Evolutionary conservation across 495 filamentous ascomycete species (phyloP).

Genomic region (Penicillium salamii): DNA sequence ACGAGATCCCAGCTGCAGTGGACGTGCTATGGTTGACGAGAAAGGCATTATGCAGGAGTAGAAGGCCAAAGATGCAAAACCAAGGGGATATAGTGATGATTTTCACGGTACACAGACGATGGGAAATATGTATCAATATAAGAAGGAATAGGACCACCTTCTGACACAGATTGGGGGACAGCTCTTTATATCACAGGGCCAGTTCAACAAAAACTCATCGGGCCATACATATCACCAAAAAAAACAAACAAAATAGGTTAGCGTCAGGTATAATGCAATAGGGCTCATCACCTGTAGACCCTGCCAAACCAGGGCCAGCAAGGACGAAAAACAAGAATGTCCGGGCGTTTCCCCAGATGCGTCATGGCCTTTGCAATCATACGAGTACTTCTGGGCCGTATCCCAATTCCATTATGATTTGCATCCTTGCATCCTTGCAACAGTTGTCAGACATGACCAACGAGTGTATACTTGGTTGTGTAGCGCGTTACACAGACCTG

Average conservation of each 20-base stretch:
- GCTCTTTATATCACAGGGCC: constrained; percentile 8
- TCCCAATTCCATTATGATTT: not conserved
- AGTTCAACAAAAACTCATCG: not conserved
- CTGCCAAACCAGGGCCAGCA: constrained; percentile 10
- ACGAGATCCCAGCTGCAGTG: constrained; percentile 35
- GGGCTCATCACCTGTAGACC: constrained; percentile 3
- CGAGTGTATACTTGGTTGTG: not conserved
- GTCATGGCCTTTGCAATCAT: constrained; percentile 27
- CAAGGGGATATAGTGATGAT: not conserved
- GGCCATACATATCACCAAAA: constrained; percentile 6
- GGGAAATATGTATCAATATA: not conserved
- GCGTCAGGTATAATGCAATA: constrained; percentile 8
- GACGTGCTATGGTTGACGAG: constrained; percentile 30
- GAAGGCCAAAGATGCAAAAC: not conserved
- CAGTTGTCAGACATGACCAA: not conserved
- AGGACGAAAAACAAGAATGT: constrained; percentile 9
- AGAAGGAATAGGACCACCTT: not conserved
- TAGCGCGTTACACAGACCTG: not conserved
- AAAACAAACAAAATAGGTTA: constrained; percentile 17
- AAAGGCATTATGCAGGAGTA: constrained; percentile 25
- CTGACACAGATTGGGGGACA: not conserved
- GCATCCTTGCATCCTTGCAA: not conserved
- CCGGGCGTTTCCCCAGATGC: constrained; percentile 26
- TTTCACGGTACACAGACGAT: not conserved
- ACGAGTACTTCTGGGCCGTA: not conserved